phyloP scores from a whole-genome alignment of 345 rosid species.

The Acer saccharum region DNA sequence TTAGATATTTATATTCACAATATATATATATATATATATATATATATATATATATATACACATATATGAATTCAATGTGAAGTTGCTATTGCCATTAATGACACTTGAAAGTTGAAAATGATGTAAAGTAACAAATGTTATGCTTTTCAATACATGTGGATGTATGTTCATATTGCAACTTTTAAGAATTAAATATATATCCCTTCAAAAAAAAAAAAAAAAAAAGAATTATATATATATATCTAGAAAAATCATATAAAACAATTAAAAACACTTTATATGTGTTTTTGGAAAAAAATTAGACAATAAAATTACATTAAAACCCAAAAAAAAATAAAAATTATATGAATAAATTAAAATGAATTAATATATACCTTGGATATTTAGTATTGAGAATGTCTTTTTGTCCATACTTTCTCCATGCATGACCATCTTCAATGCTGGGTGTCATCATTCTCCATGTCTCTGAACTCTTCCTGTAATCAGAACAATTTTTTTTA shows the following conservation, averaged over 20 bases:
- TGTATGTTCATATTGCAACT: background rate
- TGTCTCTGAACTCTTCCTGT: conserved; percentile 55
- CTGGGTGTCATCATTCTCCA: conserved; percentile 36
- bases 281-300: background rate
- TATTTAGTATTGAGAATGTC: conserved; percentile 59
- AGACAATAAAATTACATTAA: background rate
- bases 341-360: background rate
- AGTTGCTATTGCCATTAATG: no score
- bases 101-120: no score
- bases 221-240: background rate
- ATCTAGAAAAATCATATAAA: background rate
- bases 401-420: conserved; percentile 97
- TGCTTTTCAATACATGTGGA: no score
- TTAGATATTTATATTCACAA: no score
- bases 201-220: background rate
- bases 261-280: no score
- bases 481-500: background rate
- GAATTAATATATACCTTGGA: conserved; percentile 52
- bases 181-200: no score
- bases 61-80: no score
- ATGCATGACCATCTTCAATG: conserved; percentile 56
- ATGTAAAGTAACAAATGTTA: no score
- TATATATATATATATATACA: no score
- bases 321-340: background rate
- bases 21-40: no score